phyloP scores from a whole-genome alignment of 148 eudicot species.

The Silene conica region DNA sequence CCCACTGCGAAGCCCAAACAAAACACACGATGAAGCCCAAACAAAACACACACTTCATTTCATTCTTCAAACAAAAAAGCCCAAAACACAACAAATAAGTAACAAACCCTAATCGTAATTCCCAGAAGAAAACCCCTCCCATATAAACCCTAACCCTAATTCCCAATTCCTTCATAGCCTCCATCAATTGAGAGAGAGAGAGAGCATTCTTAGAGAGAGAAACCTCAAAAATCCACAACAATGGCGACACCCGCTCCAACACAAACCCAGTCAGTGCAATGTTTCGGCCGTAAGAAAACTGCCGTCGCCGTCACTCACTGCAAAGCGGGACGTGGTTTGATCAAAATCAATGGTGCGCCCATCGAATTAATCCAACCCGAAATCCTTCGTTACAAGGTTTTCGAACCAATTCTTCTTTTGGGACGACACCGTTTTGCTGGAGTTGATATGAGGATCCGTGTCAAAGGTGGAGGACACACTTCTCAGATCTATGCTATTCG shows the following conservation, averaged over 20 bases:
- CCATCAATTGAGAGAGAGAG: neutral
- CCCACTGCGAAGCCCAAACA: no score
- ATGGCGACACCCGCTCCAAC: constrained; percentile 20
- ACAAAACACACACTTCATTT: no score
- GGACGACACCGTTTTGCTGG: constrained; percentile 34
- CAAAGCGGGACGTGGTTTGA: constrained; percentile 29
- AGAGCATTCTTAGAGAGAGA: neutral
- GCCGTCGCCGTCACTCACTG: constrained; percentile 38
- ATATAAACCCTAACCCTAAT: neutral
- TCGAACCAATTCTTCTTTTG: constrained; percentile 32
- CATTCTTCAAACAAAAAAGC: no score
- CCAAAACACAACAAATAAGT: neutral
- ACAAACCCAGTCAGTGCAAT: constrained; percentile 28
- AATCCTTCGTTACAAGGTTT: constrained; percentile 33
- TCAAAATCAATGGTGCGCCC: constrained; percentile 32
- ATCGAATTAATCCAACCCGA: constrained; percentile 35
- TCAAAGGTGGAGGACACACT: constrained; percentile 34
- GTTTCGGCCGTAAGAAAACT: constrained; percentile 39
- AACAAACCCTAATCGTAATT: neutral
- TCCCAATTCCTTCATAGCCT: neutral
- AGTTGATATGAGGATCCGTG: constrained; percentile 34
- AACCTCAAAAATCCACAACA: constrained; percentile 11
- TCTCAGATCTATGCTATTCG: constrained; percentile 37
- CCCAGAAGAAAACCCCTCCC: neutral
- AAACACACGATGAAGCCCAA: no score